Evolutionary conservation across 192 early-diverging fungal species (phyloP).

Genomic region (Glomus cerebriforme): DNA sequence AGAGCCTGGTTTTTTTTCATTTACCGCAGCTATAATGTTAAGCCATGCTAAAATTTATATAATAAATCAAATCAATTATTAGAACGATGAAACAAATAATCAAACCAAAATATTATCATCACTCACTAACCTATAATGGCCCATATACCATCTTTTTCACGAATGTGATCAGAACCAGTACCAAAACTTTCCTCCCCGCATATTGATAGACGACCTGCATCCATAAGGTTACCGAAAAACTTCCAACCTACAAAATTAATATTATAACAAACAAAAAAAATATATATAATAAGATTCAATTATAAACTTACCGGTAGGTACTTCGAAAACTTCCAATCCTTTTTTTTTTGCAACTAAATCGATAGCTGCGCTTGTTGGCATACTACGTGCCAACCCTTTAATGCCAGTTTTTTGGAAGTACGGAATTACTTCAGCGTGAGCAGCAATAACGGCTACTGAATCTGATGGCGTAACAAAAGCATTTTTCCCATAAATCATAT

Average conservation of each 20-base stretch:
- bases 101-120: too few relatives aligned
- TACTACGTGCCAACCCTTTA: conserved; percentile 86
- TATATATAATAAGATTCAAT: neutral
- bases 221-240: conserved; percentile 99
- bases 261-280: neutral
- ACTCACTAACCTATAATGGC: conserved; percentile 78
- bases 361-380: conserved; percentile 94
- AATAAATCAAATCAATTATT: too few relatives aligned
- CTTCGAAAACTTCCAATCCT: conserved; percentile 79
- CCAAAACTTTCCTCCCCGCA: conserved; percentile 99
- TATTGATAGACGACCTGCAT: conserved; percentile 88
- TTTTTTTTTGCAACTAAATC: conserved; percentile 87
- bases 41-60: conserved; percentile 74
- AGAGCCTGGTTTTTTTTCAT: conserved; percentile 54
- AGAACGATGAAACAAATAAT: too few relatives aligned
- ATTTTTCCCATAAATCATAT: conserved; percentile 97
- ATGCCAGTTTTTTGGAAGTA: conserved; percentile 87
- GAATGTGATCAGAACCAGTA: conserved; percentile 97
- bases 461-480: conserved; percentile 97
- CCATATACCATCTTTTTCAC: conserved; percentile 99
- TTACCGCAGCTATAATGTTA: conserved; percentile 83
- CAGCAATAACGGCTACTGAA: conserved; percentile 95
- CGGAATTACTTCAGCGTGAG: conserved; percentile 86
- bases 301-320: conserved; percentile 70
- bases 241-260: conserved; percentile 60